Base-by-base conservation (phyloP, 306 rosid genomes). In the Ochetophila trinervis region DNA sequence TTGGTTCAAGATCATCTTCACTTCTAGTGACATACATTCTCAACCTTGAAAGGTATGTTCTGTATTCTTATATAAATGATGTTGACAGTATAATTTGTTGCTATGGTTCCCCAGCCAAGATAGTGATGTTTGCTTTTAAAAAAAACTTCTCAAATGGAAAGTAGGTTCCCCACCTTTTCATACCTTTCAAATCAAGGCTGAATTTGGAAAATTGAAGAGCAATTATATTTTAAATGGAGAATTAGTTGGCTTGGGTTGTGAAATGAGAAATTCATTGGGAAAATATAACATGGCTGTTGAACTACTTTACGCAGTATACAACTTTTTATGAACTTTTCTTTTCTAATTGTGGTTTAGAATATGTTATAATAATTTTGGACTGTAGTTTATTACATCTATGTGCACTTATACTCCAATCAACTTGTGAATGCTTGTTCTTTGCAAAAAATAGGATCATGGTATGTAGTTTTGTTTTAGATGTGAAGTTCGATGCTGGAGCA, bases 41-140 rank as follows among this genome's bases (percentile, higher is more conserved):
- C 75, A 86, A 92, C 78, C 89, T 92, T 68, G 96, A 92, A 82
- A 67, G 98, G 98, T 92, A 83, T 45, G 34, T 19, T 20, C 19
- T 57, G 52, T 52, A 3, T 60, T 14, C 64, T 58, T 69, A 76
- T 72, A 49, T 75, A 55, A 63, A 54, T 68, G 60, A 60, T 67
- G 54, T 55, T 76, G 21, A 54, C 60, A 53, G 53, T 51, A 53
- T 76, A 71, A 58, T 68, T 51, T 4, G 32, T 64, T 57, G 69
- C 49, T 52, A 51, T 62, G 58, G 62, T 45, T 47, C 24, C 60
- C 58, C 8, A 74, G 18, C 40, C 61, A 22, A 44, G 18, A 72
- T 60, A 50, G 65, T 47, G 30, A 6, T 52, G 20, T 40, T 15
- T 53, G 49, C 37, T 51, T 65, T 34, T 27, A 53, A 45, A 45